phyloP scores from a whole-genome alignment of 2,329 filamentous ascomycete genomes.

The Basipetospora chlamydospora region DNA sequence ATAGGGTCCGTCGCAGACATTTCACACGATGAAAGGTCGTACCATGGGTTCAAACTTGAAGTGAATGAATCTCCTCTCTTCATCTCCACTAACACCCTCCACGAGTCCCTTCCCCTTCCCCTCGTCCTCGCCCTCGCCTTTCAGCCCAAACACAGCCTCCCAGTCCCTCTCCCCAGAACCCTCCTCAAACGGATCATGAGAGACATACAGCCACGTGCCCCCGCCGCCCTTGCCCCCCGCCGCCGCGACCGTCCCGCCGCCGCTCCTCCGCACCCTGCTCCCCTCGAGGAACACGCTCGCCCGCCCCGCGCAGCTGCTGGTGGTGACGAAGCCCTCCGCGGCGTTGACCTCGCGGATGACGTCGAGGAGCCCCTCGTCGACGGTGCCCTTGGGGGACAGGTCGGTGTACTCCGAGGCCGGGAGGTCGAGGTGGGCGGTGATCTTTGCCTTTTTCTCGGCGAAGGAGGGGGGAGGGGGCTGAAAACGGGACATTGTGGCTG shows the following conservation, averaged over 20 bases:
- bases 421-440: conserved; percentile 54
- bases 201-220: conserved; percentile 76
- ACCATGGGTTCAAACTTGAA: conserved; percentile 96
- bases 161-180: conserved; percentile 12
- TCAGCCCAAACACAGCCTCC: conserved; percentile 25
- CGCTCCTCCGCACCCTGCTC: conserved; percentile 23
- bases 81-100: conserved; percentile 9
- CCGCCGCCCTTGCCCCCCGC: conserved; percentile 76
- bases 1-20: neutral
- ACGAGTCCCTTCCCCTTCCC: too few relatives aligned
- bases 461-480: conserved; percentile 28
- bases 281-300: conserved; percentile 84
- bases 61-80: conserved; percentile 45
- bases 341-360: conserved; percentile 69
- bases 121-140: conserved; percentile 16
- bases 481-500: conserved; percentile 8
- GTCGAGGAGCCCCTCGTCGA: conserved; percentile 64
- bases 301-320: conserved; percentile 81
- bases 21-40: conserved; percentile 18
- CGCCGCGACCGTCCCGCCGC: conserved; percentile 31
- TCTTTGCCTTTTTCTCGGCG: conserved; percentile 51
- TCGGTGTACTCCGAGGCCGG: conserved; percentile 64
- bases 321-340: conserved; percentile 66
- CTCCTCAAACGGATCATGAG: conserved; percentile 53
- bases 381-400: conserved; percentile 73